Conservation (phyloP, 306 rosid genomes). For the Elaeagnus macrophylla region DNA sequence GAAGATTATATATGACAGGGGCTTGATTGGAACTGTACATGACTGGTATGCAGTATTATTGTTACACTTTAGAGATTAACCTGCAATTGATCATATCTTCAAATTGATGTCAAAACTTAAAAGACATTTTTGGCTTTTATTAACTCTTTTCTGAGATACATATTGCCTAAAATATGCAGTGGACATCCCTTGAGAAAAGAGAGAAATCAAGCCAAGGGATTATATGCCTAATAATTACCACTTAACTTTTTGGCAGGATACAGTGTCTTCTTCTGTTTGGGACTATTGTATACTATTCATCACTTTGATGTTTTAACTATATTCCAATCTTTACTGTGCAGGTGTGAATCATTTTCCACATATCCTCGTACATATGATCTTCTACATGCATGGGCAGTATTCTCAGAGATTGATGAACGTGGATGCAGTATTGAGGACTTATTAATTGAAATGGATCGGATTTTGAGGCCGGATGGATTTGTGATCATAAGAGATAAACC, state of each 20-base stretch:
- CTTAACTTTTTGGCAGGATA: too few species aligned
- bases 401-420: slow-evolving; percentile 38
- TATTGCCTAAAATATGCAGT: not conserved
- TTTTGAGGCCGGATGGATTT: slow-evolving; percentile 49
- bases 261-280: too few species aligned
- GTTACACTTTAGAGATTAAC: too few species aligned
- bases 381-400: slow-evolving; percentile 56
- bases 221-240: too few species aligned
- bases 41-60: slow-evolving; percentile 40
- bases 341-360: slow-evolving; percentile 68
- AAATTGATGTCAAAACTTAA: too few species aligned
- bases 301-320: not conserved
- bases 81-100: too few species aligned
- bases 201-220: too few species aligned
- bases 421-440: slow-evolving; percentile 51
- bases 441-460: slow-evolving; percentile 54
- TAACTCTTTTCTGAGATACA: not conserved
- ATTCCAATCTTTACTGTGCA: slow-evolving; percentile 9
- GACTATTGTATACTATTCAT: not conserved
- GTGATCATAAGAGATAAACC: slow-evolving; percentile 54
- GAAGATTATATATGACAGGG: slow-evolving; percentile 52
- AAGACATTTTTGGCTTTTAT: too few species aligned
- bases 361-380: slow-evolving; percentile 62
- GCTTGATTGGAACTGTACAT: slow-evolving; percentile 52
- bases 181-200: not conserved